phyloP scores from a whole-genome alignment of 345 rosid species.

The Crucihimalaya himalaica region DNA sequence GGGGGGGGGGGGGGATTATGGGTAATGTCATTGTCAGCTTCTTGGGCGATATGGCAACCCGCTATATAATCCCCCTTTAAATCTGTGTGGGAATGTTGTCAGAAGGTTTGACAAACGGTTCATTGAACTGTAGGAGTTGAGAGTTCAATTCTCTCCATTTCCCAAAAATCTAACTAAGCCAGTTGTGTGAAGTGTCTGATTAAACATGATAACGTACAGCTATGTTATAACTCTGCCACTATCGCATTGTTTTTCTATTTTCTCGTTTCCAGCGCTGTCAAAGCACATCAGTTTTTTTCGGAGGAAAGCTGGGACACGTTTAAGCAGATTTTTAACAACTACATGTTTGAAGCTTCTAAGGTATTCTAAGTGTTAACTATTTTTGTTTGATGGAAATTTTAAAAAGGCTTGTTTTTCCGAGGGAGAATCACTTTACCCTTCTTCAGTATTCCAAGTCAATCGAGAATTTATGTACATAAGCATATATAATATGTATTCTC shows the following conservation, averaged over 20 bases:
- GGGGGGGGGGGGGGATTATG: constrained; percentile 92
- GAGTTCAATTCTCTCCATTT: constrained; percentile 99
- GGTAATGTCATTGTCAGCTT: constrained; percentile 99
- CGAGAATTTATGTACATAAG: neutral
- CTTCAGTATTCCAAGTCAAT: neutral
- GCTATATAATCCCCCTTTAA: constrained; percentile 58
- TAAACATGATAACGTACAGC: constrained; percentile 12
- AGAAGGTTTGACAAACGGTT: constrained; percentile 97
- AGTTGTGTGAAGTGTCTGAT: constrained; percentile 26
- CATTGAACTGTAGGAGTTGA: constrained; percentile 87
- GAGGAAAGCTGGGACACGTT: constrained; percentile 87
- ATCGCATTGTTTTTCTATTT: constrained; percentile 44
- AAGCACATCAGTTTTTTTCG: constrained; percentile 89
- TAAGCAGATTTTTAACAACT: constrained; percentile 76
- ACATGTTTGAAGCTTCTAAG: constrained; percentile 94
- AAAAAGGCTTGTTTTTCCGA: neutral
- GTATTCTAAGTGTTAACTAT: constrained; percentile 41
- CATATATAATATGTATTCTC: neutral
- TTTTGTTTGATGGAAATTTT: neutral
- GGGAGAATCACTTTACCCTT: constrained; percentile 9
- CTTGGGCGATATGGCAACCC: constrained; percentile 96
- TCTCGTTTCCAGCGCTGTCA: constrained; percentile 74
- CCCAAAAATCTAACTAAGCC: constrained; percentile 48
- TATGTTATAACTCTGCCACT: constrained; percentile 31
- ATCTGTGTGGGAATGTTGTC: constrained; percentile 95